These are phyloP conservation scores for Hydnomerulius pinastri DNA, from an alignment of 768 basidiomycete genomes.

Conservation along the genomic window DNA sequence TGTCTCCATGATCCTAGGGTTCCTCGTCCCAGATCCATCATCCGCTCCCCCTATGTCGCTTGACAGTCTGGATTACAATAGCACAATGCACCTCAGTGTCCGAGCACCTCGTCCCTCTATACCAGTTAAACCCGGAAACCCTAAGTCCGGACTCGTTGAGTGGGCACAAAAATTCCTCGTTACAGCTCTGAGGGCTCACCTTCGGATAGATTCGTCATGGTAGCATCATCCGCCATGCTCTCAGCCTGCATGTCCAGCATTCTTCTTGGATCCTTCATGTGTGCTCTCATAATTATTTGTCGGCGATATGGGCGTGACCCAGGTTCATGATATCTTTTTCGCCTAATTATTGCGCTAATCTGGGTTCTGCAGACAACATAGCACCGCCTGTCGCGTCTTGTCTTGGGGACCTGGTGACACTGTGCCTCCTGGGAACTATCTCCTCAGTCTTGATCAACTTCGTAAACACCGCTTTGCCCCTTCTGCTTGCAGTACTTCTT, in stretches of 20 bases:
- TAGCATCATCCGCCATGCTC: constrained; percentile 77
- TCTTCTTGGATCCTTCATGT: constrained; percentile 93
- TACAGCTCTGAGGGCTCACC: constrained; percentile 6
- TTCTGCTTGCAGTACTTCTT: constrained; percentile 51
- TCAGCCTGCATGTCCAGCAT: constrained; percentile 77
- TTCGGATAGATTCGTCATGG: constrained; percentile 64
- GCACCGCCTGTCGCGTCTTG: constrained; percentile 92
- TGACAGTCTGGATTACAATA: constrained; percentile 10
- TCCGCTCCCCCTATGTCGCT: constrained; percentile 4
- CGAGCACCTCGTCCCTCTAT: constrained; percentile 26
- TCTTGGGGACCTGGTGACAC: constrained; percentile 89
- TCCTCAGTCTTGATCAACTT: constrained; percentile 70
- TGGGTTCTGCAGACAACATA: constrained; percentile 73
- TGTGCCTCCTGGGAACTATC: constrained; percentile 77
- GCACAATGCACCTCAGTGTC: constrained; percentile 5
- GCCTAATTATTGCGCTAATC: background rate
- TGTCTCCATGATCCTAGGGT: constrained; percentile 71
- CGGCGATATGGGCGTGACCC: constrained; percentile 79
- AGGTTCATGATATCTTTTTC: constrained; percentile 46
- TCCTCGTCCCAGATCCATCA: constrained; percentile 48
- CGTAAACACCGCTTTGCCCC: constrained; percentile 65
- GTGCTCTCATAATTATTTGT: constrained; percentile 75
- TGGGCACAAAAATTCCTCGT: constrained; percentile 22
- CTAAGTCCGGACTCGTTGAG: constrained; percentile 42
- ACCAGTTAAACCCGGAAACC: constrained; percentile 27